Evolutionary conservation across 2,329 filamentous ascomycete species (phyloP).

Genomic region (Ceratocystiopsis minuta): DNA sequence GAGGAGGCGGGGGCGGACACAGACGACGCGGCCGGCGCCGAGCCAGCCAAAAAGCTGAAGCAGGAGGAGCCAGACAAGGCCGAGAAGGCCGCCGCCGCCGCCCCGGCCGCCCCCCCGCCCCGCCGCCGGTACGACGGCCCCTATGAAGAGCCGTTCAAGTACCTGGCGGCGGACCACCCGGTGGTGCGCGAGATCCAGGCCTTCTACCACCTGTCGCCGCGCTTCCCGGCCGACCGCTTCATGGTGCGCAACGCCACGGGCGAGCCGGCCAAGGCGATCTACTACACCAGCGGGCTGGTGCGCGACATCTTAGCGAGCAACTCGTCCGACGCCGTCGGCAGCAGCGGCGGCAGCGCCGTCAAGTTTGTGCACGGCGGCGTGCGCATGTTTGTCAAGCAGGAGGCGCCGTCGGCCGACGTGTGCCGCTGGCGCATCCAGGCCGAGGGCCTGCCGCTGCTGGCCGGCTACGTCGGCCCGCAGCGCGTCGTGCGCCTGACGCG

Average conservation of each 20-base stretch:
- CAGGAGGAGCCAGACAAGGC: conserved; percentile 9
- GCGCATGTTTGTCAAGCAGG: conserved; percentile 98
- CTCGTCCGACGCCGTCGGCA: conserved; percentile 51
- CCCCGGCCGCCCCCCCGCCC: conserved; percentile 9
- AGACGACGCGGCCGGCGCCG: neutral
- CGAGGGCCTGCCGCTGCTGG: conserved; percentile 79
- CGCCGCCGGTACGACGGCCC: conserved; percentile 30
- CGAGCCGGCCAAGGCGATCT: conserved; percentile 81
- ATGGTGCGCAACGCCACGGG: conserved; percentile 90
- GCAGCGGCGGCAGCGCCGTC: conserved; percentile 28
- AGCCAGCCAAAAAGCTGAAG: conserved; percentile 4
- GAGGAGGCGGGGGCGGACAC: too few species aligned
- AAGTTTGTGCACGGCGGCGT: conserved; percentile 95
- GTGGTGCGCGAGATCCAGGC: conserved; percentile 60
- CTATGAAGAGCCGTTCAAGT: conserved; percentile 89
- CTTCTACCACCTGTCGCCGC: conserved; percentile 70
- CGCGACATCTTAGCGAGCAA: conserved; percentile 75
- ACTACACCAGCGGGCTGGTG: conserved; percentile 77
- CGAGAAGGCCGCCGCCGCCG: conserved; percentile 1
- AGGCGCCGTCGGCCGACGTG: conserved; percentile 68
- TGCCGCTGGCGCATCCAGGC: conserved; percentile 92
- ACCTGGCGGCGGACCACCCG: conserved; percentile 53
- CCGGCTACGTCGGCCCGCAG: conserved; percentile 70
- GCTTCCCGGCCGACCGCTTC: conserved; percentile 80
- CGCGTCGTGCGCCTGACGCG: conserved; percentile 59